Evolutionary conservation across 2,329 filamentous ascomycete species (phyloP), one percentile per base, ranked within the genome.

Genomic region (Escovopsis sp.): DNA sequence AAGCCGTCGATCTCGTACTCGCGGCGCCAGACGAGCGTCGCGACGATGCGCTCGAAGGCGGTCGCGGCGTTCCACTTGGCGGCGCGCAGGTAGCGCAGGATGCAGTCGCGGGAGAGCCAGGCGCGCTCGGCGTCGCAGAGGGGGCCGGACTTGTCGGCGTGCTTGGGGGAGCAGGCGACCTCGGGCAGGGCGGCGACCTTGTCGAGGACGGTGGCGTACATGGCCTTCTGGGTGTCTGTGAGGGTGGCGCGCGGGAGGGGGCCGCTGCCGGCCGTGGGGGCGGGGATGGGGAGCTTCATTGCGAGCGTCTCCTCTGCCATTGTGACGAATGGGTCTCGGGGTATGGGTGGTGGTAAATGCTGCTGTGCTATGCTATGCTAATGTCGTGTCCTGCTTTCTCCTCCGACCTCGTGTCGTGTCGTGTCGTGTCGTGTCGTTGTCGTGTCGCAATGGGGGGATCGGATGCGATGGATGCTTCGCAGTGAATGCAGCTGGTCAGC

Each of bases 41-140:
- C 74, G 50, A 81, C 77, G 34, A 96, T 63, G n/a, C 91, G 81
- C 57, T 81, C 82, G 50, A 81, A 72, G 8, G 91, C 78, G 38
- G 89, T 78, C 35, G 76, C 65, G 39, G 82, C 71, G 50, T 79
- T 71, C 87, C 91, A 98, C 63, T 94, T 95, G 32, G 86, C 88
- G 15, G 91, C 91, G 45, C 89, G 82, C 27, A 98, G 78, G 59
- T 94, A 98, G 51, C 91, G 83, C 34, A 95, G 71, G 13, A 98
- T 72, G 57, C 89, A 96, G 59, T 98, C 91, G 49, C 79, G 77
- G 11, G 88, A 94, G 50, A 98, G 72, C 79, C 86, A 98, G 65
- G 91, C 77, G 55, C 77, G 81, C 64, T 98, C 91, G 39, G 69
- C 65, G 44, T 94, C 86, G 39, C 76, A 79, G 44, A 96, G 64